Percentiles rank a stretch among this genome's conserved stretches.
phyloP scores from a whole-genome alignment of 305 asterid genomes.

The Solanum chacoense region DNA sequence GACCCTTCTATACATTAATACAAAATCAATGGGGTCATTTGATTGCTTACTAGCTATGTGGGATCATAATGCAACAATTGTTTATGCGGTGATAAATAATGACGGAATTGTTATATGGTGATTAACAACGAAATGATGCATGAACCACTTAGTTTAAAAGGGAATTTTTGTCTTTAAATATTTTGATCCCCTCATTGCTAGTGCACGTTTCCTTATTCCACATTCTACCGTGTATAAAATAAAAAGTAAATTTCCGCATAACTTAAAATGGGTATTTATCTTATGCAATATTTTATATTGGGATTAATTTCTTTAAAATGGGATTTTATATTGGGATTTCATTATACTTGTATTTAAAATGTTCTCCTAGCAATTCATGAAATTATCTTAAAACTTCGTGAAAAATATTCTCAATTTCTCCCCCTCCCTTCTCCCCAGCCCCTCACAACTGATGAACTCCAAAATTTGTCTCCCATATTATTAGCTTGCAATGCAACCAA shows the following conservation, averaged over 20 bases:
- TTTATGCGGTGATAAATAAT: background rate
- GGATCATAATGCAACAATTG: background rate
- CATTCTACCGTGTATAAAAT: background rate
- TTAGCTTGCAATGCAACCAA: background rate
- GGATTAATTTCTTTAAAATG: background rate
- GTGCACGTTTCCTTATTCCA: background rate
- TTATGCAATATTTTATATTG: background rate
- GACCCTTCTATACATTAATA: background rate
- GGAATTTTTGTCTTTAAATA: background rate
- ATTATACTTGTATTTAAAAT: background rate
- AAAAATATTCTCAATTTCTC: background rate
- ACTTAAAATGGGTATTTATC: background rate
- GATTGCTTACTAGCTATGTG: background rate
- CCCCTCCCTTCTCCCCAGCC: background rate
- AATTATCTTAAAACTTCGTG: background rate
- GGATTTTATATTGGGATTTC: background rate
- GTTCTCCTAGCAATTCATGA: background rate
- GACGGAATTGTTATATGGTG: background rate
- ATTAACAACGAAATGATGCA: background rate
- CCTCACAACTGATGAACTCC: background rate
- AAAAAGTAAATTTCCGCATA: background rate
- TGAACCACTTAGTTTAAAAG: background rate
- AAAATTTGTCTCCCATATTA: background rate
- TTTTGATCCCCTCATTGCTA: background rate
- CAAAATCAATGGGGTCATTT: background rate